Conservation (phyloP, 768 basidiomycete species). For the Mycena pura region DNA sequence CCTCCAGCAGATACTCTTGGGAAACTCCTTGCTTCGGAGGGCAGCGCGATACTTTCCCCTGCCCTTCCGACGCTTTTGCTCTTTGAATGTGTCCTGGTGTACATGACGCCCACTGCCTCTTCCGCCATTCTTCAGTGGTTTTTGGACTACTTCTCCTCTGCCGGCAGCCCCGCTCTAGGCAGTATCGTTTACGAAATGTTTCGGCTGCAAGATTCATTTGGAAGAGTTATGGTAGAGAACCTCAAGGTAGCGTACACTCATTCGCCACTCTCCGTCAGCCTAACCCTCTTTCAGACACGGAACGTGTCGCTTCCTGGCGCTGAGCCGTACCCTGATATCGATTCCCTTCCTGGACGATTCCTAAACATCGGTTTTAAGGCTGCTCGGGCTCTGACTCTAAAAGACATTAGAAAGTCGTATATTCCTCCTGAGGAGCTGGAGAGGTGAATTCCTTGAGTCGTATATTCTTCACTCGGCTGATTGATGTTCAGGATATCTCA, state of each 20-base stretch:
- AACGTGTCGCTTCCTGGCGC: slow-evolving; percentile 20
- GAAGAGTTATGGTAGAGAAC: slow-evolving; percentile 91
- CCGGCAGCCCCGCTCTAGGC: slow-evolving; percentile 48
- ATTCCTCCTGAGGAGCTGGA: slow-evolving; percentile 57
- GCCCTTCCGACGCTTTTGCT: slow-evolving; percentile 81
- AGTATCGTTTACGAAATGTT: slow-evolving; percentile 93
- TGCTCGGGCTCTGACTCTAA: slow-evolving; percentile 67
- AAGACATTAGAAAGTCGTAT: slow-evolving; percentile 66
- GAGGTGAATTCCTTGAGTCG: slow-evolving; percentile 50
- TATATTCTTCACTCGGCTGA: not conserved
- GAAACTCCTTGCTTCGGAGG: slow-evolving; percentile 38
- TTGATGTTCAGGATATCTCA: slow-evolving; percentile 63
- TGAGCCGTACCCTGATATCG: slow-evolving; percentile 16
- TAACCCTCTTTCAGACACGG: not conserved
- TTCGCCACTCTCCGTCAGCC: not conserved
- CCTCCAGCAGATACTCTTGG: slow-evolving; percentile 58
- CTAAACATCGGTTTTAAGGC: slow-evolving; percentile 58
- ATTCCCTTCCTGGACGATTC: slow-evolving; percentile 58
- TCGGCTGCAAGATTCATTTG: slow-evolving; percentile 85
- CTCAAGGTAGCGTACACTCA: slow-evolving; percentile 59
- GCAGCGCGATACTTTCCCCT: slow-evolving; percentile 57
- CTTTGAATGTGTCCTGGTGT: slow-evolving; percentile 93
- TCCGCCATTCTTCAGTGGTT: slow-evolving; percentile 77
- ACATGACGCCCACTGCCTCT: slow-evolving; percentile 72
- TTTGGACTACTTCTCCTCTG: slow-evolving; percentile 53